These are phyloP conservation scores for Nicotiana attenuata DNA, from an alignment of 257 asterid species.

Conservation along the genomic window DNA sequence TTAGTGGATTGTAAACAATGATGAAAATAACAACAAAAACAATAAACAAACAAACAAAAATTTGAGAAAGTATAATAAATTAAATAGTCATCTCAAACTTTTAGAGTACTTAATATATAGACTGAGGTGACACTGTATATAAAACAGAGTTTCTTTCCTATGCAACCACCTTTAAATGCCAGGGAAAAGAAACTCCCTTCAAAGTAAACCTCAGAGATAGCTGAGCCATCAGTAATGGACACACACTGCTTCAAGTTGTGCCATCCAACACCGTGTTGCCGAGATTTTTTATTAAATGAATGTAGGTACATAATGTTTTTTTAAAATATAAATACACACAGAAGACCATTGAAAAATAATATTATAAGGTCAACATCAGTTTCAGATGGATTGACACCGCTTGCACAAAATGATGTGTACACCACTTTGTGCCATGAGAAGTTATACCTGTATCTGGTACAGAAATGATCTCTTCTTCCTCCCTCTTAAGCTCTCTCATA, in stretches of 20 bases:
- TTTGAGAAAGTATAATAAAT: background rate
- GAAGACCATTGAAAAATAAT: background rate
- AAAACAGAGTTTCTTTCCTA: background rate
- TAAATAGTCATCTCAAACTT: background rate
- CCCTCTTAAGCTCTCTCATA: constrained; percentile 67
- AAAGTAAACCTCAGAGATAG: background rate
- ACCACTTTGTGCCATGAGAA: background rate
- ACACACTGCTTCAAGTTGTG: background rate
- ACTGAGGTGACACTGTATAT: background rate
- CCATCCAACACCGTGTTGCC: too few relatives aligned
- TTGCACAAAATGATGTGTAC: background rate
- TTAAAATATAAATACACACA: background rate
- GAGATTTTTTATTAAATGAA: background rate
- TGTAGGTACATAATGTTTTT: background rate
- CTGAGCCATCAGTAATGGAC: background rate
- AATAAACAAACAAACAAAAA: background rate
- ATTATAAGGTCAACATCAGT: background rate
- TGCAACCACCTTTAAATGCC: background rate
- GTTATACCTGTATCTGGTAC: constrained; percentile 84
- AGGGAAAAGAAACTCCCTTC: background rate
- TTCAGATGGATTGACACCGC: background rate
- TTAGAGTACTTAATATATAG: background rate
- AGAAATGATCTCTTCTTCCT: constrained; percentile 69
- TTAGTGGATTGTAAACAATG: background rate
- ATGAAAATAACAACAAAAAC: background rate